Evolutionary conservation across 1,284 basidiomycete genomes (phyloP), one percentile per base, ranked within the genome.

Genomic region (Cutaneotrichosporon arboriforme): DNA sequence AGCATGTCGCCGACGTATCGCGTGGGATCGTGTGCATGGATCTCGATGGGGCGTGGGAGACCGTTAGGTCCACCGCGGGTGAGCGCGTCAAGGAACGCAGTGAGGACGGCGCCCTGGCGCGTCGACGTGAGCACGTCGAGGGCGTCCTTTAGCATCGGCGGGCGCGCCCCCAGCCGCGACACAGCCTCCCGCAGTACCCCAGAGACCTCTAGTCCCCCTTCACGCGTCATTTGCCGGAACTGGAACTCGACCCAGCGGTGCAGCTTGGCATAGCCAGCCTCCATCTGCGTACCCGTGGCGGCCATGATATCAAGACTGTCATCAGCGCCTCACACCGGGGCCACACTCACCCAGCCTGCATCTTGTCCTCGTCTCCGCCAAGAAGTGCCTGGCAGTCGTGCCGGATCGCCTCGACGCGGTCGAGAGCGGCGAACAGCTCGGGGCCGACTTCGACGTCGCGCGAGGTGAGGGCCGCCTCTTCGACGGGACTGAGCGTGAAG

Each of bases 1-100:
- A 98, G 83, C 90, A 98, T 97, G 72, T 97, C 94, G 17, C 94
- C 93, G 14, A 96, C 85, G 70, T 98, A 98, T 22, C 94, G 84
- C 58, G 91, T 81, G 0, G 94, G 92, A 70, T 98, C 94, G 66
- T 98, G 94, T 0, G 94, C 94, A 68, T 97, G 92, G 3, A 97
- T 79, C 73, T 98, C 94, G 60, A 98, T 97, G 0, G 94, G 93
- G 3, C 92, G 83, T 0, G 92, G 90, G 1, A 91, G 78, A 22
- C 90, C 89, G 34, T 85, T 85, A 0, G 89, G 89, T 0, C 90
- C 90, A 13, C 94, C 93, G 10, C 88, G 82, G 0, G 91, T 97
- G 15, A 97, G 79, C 0, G 93, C 92, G 10, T 86, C 82, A 47
- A 91, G 81, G 77, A 98, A 97, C 1, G 84, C 78, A 23, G 82